Evolutionary conservation across 306 rosid genomes (phyloP).

Genomic region (Erythrophleum fordii): DNA sequence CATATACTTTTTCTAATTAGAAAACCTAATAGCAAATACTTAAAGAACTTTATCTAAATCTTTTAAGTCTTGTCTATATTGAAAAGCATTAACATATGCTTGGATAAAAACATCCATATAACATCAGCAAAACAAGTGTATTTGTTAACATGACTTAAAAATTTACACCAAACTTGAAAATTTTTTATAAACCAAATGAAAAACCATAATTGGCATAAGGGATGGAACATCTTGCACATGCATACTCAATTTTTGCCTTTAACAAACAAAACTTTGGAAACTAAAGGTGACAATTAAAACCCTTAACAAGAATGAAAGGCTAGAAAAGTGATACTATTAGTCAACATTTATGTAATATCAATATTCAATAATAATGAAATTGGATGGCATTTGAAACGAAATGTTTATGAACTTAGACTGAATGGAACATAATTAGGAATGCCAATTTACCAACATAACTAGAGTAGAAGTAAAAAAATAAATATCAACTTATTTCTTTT

Average conservation of each 20-base stretch:
- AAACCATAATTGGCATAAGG: neutral
- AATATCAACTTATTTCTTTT: neutral
- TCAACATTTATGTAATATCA: slow-evolving; percentile 2
- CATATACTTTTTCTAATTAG: neutral
- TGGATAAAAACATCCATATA: neutral
- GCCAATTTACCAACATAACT: neutral
- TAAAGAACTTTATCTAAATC: neutral
- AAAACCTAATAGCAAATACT: neutral
- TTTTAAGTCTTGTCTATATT: neutral
- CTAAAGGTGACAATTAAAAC: neutral
- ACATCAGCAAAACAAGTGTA: neutral
- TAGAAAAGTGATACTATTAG: neutral
- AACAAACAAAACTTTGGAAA: neutral
- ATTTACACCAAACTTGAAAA: neutral
- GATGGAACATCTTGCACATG: neutral
- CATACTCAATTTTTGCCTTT: neutral
- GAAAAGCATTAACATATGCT: neutral
- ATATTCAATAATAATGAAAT: neutral
- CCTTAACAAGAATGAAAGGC: neutral
- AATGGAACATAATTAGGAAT: slow-evolving; percentile 16
- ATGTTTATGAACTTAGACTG: neutral
- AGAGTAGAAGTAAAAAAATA: neutral
- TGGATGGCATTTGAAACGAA: slow-evolving; percentile 19
- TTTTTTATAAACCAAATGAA: neutral
- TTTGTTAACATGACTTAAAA: neutral